Base-by-base conservation (phyloP, 805 yeast species). In the Kregervanrija delftensis region DNA sequence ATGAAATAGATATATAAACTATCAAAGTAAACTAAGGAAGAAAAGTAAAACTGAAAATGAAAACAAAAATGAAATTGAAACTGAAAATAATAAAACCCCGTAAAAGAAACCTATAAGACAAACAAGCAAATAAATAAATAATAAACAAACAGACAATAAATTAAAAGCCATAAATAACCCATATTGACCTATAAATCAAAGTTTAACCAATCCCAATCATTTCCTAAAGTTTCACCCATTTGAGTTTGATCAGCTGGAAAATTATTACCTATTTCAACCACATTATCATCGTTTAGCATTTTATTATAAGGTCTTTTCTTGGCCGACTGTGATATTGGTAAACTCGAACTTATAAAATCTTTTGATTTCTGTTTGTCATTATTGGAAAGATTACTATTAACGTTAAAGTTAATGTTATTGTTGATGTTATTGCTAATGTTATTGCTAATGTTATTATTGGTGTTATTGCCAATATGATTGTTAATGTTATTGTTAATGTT, bases 131-230 rank as follows among this genome's bases (percentile, higher is more conserved):
- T 22, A 22, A 22, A 22, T 22, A 22, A 22, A 22, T 22, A 22
- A 22, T 22, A 22, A 22, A 22, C 6, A 22, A 6, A 22, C 8
- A 22, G 28, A 22, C 2, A 22, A 6, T 4, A 22, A 6, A 22
- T 6, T 5, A 22, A 22, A 22, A 22, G 28, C 28, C 28, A 22
- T 22, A 6, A 22, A 22, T 22, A 22, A 22, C 28, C 28, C 28
- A 32, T 6, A 5, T 32, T 32, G 28, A 17, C 10, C 35, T 36
- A 45, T 3, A 49, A 14, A 15, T 60, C 63, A 46, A 65, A 64
- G 39, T 64, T 64, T 34, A 65, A 49, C 69, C 69, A 65, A 46
- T 63, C 66, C 63, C 66, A 64, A 42, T 65, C 68, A 5, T 60
- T 61, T 10, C 57, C 59, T 30, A 60, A 42, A 2, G 65, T 52